Conservation (phyloP, 345 rosid genomes). For the Brassica nigra region DNA sequence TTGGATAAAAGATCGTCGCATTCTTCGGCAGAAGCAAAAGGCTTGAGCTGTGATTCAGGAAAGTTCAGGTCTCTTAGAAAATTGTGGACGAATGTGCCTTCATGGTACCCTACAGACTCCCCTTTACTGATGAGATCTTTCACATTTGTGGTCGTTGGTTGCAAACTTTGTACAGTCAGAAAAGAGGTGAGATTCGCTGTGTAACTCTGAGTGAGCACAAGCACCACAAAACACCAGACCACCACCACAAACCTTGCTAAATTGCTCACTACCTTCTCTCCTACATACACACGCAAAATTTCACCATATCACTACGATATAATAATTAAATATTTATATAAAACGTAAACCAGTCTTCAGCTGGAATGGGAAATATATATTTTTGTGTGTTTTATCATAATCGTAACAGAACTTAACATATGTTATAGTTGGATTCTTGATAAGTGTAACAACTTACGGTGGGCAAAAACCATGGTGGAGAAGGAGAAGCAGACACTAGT, state of each 20-base stretch:
- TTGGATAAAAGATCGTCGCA: slow-evolving; percentile 27
- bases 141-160: slow-evolving; percentile 18
- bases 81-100: background rate
- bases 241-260: slow-evolving; percentile 44
- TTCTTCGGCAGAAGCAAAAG: background rate
- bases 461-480: slow-evolving; percentile 41
- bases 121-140: slow-evolving; percentile 12
- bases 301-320: slow-evolving; percentile 2
- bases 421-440: background rate
- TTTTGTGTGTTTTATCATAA: too few species aligned
- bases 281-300: slow-evolving; percentile 17
- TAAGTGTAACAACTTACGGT: slow-evolving; percentile 27
- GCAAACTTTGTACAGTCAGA: slow-evolving; percentile 38
- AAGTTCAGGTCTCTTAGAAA: background rate
- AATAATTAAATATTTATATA: too few species aligned
- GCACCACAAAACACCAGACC: slow-evolving; percentile 43
- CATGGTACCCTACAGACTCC: slow-evolving; percentile 26
- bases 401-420: background rate
- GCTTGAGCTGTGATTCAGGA: background rate
- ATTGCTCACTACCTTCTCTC: slow-evolving; percentile 45
- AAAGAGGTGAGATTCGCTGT: slow-evolving; percentile 48
- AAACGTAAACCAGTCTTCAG: background rate
- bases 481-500: slow-evolving; percentile 44
- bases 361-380: too few species aligned
- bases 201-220: slow-evolving; percentile 47